Evolutionary conservation across 1,139 yeast species (phyloP), one percentile per base, ranked within the genome.

Genomic region (Debaryomycetaceae sp.): DNA sequence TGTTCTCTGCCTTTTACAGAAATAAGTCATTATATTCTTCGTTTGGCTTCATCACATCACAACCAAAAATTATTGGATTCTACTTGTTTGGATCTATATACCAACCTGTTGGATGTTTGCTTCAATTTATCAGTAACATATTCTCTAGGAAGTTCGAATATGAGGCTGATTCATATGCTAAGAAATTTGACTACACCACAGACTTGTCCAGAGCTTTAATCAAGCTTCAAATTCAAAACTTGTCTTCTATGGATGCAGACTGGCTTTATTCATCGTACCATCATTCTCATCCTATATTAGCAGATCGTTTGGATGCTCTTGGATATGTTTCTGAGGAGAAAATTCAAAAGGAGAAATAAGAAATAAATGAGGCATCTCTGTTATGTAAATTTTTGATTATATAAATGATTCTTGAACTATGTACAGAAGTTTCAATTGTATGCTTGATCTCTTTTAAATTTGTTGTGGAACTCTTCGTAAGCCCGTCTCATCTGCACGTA

Each of bases 141-240:
- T 63, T 88, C 46, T 81, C 91, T 11, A 85, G 99, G 76, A 81
- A 82, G 57, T 86, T 85, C 56, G 99, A 93, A 69, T 93, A 84
- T 59, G 90, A 93, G 67, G 99, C 99, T 22, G 98, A 93, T 63
- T 81, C 76, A 45, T 91, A 79, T 60, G 97, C 98, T 8, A 81
- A 79, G 47, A 71, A 76, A 43, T 78, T 83, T 53, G 96, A 96
- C 27, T 84, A 83, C 60, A 75, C 86, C 6, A 74, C 77, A 34
- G 84, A 83, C 43, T 78, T 93, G 62, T 78, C 87, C 43, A 73
- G 74, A 47, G 84, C 97, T 1, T 78, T 93, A 60, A 83, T 88
- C 59, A 82, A 78, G 51, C 70, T 93, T 53, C 87, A 85, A 57
- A 81, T 82, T 53, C 87, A 88, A 62, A 91, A 93, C 65, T 77